Base-by-base conservation (phyloP, 1,139 yeast genomes). In the Pneumocystis canis region DNA sequence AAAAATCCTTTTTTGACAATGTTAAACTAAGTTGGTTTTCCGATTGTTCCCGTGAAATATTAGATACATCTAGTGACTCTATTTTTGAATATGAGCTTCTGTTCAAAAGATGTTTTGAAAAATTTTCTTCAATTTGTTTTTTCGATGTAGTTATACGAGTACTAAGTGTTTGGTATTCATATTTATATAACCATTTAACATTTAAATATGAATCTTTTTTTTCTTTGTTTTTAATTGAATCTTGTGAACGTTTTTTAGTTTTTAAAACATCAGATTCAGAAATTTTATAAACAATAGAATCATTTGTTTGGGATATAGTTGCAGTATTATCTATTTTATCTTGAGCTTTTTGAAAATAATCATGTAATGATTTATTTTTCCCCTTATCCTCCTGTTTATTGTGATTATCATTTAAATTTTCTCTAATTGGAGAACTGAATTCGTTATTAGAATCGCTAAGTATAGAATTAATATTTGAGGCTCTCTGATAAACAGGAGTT, bases 1-100 rank as follows among this genome's bases (percentile, higher is more conserved):
- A 70, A 70, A 92, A 88, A 69, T 87, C 94, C 0, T 75, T 68
- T 69, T 86, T 87, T 4, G 80, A 76, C 0, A 87, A 82, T 0
- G 80, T 79, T 63, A 83, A 73, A 0, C 84, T 76, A 56, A 84
- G 71, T 61, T 77, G 77, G 14, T 76, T 76, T 66, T 84, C 87
- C 6, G 85, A 79, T 59, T 78, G 77, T n/a, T 72, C 73, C 60
- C 79, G 75, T 20, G 73, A 74, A 54, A 77, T 70, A 16, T 73
- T 70, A 25, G 16, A 25, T 11, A 5, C 16, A 25, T 47, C 31
- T 63, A 62, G 60, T 16, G 65, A 62, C 5, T 58, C 47, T 28
- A 61, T 54, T 18, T 20, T 33, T 6, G 35, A 28, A 31, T 58
- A 20, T 11, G 54, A 25, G 7, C 14, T 33, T 41, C 16, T 54